Evolutionary conservation across 345 rosid genomes (phyloP), one percentile per base, ranked within the genome.

Genomic region (Populus tremula): DNA sequence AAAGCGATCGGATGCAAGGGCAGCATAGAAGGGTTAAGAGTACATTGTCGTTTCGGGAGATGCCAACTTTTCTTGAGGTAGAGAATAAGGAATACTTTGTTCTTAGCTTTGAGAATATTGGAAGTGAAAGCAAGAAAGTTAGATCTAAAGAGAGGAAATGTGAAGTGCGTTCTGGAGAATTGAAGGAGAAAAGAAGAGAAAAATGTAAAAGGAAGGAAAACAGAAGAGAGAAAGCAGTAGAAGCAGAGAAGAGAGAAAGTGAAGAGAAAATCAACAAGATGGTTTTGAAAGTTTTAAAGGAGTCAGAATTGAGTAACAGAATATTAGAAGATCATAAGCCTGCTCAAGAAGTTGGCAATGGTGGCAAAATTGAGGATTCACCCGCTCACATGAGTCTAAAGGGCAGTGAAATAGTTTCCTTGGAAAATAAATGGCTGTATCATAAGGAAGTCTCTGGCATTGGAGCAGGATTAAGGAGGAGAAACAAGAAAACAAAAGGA

Each of bases 51-150:
- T 77, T 86, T 47, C 72, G 66, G 0, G 86, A 85, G 41, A 77
- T 76, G 71, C 90, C 89, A 8, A 69, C 82, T 45, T 89, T 80
- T 79, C 66, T 91, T 70, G 96, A 91, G 90, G 79, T 86, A 1
- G 90, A 91, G 84, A 89, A 90, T 29, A 94, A 89, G 36, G 85
- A 88, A 3, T 90, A 87, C 83, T 82, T 88, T 56, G 88, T 92
- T 5, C 86, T 94, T 64, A 90, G 90, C 77, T 92, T 92, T 73
- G 93, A 84, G 73, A 84, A 82, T 27, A 76, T 8, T 39, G 71
- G 50, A 35, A 59, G 76, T 31, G 71, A 69, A 36, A 61, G 50
- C 16, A 64, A 80, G 45, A 21, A 80, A 67, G 43, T 2, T 12
- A 74, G n/a, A 49, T 45, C 47, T 25, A 79, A 78, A 9, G 53